Evolutionary conservation across 805 yeast species (phyloP), one percentile per base, ranked within the genome.

Genomic region (Zygoascus bituminiphila): DNA sequence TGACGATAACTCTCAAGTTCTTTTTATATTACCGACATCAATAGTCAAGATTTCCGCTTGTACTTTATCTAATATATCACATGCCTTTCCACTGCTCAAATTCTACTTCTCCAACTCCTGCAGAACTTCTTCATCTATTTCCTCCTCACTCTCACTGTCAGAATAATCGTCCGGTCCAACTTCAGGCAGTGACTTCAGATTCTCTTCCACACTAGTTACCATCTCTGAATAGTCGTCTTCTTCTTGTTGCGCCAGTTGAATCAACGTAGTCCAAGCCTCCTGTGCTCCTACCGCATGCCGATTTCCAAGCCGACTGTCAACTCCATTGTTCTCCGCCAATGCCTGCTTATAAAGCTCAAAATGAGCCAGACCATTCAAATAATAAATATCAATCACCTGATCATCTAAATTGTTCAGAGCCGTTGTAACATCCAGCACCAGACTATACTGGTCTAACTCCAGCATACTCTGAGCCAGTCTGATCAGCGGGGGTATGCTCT

Each of bases 361-460:
- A 59, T 81, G 74, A 0, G 93, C 79, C 58, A 89, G 78, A 0
- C 93, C 94, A 60, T 87, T 94, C 54, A 88, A 68, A 62, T 93
- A 93, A 60, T 77, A 84, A 36, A 82, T 75, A 59, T 93, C 98
- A 49, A 87, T 71, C 52, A 87, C 79, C 57, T 81, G 82, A 57
- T 91, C 97, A 66, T 91, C 88, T 42, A 91, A 77, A 51, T 84
- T 91, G 57, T 82, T 82, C 15, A 82, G 72, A 22, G 75, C 74
- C 15, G 74, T 67, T 10, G 88, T 73, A n/a, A 88, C 79, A n/a
- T 76, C 74, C 2, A 78, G 69, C 2, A 85, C 85, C 15, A 74
- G 58, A 35, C 85, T 95, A 59, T 79, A 81, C 54, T 78, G 64
- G 19, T 82, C 91, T 60, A 86, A 69, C 65, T 93, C 98, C 39